Base-by-base conservation (phyloP, 1,284 basidiomycete species). In the Sporisorium graminicola region DNA sequence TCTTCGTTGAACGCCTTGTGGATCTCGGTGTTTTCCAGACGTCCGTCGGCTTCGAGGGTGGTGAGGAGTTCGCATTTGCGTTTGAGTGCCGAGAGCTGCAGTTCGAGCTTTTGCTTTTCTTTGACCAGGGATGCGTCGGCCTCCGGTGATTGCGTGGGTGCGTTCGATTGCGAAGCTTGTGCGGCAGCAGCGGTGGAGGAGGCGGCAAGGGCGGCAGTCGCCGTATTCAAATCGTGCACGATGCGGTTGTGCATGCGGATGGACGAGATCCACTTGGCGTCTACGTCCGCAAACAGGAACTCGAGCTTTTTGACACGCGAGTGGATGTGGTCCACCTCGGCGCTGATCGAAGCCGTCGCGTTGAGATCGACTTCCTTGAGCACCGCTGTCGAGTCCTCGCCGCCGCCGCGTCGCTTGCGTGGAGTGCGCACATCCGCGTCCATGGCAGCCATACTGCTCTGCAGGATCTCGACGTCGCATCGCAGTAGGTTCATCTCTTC, bases 1-100 rank as follows among this genome's bases (percentile, higher is more conserved):
- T 85, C 84, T 51, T 85, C 84, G 60, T 85, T 85, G 74, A 85
- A 85, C 8, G 78, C 78, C 63, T 79, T 74, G 68, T 85, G 82
- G n/a, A 85, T 65, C 67, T 81, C 82, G 16, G 83, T 80, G 56
- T 85, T 84, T 59, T 85, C 84, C 40, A 83, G 52, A 3, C 82
- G 75, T 3, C 77, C 81, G 52, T 85, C 83, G 26, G 75, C 61
- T 62, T 85, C 83, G 27, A 85, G 69, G 27, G 77, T 77, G 13
- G 74, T 72, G 22, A 85, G 56, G n/a, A 81, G 56, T 33, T 77
- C 78, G 58, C 79, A 80, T 46, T 79, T 79, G 35, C 81, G 66
- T 33, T 61, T 64, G 13, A 84, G 62, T 18, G 64, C 74, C 29
- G 77, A 59, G 6, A 85, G 22, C 56, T 81, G 65, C 8, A 56